These are phyloP conservation scores for Lathyrus sativus DNA, from an alignment of 306 rosid genomes.

Conservation along the genomic window DNA sequence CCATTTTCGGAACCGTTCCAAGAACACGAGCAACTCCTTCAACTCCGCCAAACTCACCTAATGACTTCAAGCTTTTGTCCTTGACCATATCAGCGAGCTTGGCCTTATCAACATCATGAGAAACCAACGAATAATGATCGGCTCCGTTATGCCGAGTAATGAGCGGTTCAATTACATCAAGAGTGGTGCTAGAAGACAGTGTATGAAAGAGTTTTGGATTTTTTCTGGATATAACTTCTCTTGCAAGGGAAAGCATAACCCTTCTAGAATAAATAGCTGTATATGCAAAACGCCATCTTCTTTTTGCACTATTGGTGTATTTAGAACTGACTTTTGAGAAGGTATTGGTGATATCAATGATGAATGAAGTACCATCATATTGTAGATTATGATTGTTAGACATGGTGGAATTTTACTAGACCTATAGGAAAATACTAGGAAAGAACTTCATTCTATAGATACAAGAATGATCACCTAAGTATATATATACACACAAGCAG, in stretches of 20 bases:
- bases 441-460: slow-evolving; percentile 38
- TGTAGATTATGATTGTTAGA: slow-evolving; percentile 8
- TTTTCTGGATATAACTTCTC: slow-evolving; percentile 43
- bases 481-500: background rate
- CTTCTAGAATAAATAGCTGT: slow-evolving; percentile 55
- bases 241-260: slow-evolving; percentile 56
- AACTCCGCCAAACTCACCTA: slow-evolving; percentile 48
- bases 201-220: slow-evolving; percentile 40
- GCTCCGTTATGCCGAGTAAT: slow-evolving; percentile 12
- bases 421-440: slow-evolving; percentile 6
- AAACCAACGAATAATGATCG: slow-evolving; percentile 1
- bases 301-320: slow-evolving; percentile 46
- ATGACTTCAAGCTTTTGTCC: slow-evolving; percentile 44
- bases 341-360: slow-evolving; percentile 39
- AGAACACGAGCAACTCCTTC: slow-evolving; percentile 49
- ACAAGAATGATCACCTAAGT: background rate
- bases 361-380: slow-evolving; percentile 13
- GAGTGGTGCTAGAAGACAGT: slow-evolving; percentile 20
- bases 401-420: slow-evolving; percentile 36
- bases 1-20: slow-evolving; percentile 46
- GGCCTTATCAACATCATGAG: slow-evolving; percentile 36
- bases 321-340: slow-evolving; percentile 31
- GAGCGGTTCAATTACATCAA: slow-evolving; percentile 42
- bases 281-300: slow-evolving; percentile 68
- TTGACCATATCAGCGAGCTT: slow-evolving; percentile 51